Evolutionary conservation across 805 yeast genomes (phyloP), one percentile per base, ranked within the genome.

Genomic region (Metschnikowia arizonensis): DNA sequence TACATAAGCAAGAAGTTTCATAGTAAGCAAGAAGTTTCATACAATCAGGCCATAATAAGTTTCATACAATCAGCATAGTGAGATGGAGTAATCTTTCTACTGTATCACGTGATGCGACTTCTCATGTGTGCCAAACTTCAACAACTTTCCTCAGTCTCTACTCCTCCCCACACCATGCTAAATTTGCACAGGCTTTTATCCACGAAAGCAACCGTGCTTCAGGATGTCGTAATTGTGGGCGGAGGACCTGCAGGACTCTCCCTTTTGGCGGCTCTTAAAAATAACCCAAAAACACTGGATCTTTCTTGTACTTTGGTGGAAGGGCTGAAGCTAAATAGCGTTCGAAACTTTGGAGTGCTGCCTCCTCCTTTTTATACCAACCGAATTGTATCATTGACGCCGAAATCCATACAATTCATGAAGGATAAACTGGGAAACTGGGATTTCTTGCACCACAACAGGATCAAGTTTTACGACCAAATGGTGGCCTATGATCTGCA

Each of bases 191-290:
- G 56, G 28, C 24, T 42, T 10, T 43, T 49, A 6, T 28, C 54
- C 17, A 49, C 53, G 4, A 33, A 49, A 7, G 53, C 49, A 3
- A 44, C 57, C 12, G 34, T 42, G 26, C 56, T 54, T 6, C 72
- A 63, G 24, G 97, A 91, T 63, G 78, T 93, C 17, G 82, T 88
- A 6, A 85, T 93, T 44, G 85, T 93, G 30, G 99, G 99, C 30
- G 98, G 95, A 6, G 99, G 99, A 0, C 97, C 98, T 1, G 98
- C 98, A 1, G 99, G 99, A 0, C 68, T 93, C 46, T 83, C 96
- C 1, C 68, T 93, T 30, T 82, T 93, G 4, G 77, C 96, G 0
- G 95, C 95, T 0, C 65, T 91, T 46, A 85, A 86, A 60, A 73
- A 74, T 52, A 83, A 89, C 1, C 80, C 83, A 2, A 61, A 73